Evolutionary conservation across 202 grass and related monocot species (phyloP), one percentile per base, ranked within the genome.

Genomic region (Brachypodium distachyon): DNA sequence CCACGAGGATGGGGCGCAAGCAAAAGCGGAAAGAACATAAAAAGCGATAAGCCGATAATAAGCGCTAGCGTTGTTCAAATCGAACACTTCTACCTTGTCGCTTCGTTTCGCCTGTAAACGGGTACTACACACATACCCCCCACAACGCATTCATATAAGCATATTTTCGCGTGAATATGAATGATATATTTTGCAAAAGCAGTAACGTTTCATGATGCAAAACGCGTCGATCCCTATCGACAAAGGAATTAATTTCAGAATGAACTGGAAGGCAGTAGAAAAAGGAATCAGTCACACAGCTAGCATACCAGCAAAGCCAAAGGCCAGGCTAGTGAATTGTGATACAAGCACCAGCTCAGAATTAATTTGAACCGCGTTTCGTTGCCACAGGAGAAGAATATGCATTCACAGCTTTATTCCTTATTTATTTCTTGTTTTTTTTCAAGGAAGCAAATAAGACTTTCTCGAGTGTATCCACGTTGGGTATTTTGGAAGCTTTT

Each of bases 11-110:
- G 54, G 16, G 10, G 54, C 56, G 43, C 38, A 12, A 44, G 43
- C 46, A 32, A 40, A 79, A 55, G 4, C 75, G 4, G 17, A 80
- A 12, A 37, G 3, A 18, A 12, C 12, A n/a, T n/a, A 21, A 4
- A 54, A 70, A 69, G 11, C 17, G 57, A n/a, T n/a, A n/a, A 58
- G 62, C 9, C 23, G n/a, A n/a, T n/a, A n/a, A n/a, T n/a, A n/a
- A 77, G 60, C 53, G 61, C 21, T 31, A 46, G 77, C 42, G 66
- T 5, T 12, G 29, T 72, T 59, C 70, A 77, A 80, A 40, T 81
- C 77, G 77, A 71, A 54, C 71, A 84, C 81, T 73, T 6, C n/a
- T n/a, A n/a, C n/a, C n/a, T n/a, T n/a, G n/a, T n/a, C n/a, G 76
- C 69, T 28, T 22, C 18, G 4, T 25, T n/a, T 40, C 64, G 17